Conservation (phyloP, 2,329 filamentous ascomycete species). For the Fusarium anguioides region DNA sequence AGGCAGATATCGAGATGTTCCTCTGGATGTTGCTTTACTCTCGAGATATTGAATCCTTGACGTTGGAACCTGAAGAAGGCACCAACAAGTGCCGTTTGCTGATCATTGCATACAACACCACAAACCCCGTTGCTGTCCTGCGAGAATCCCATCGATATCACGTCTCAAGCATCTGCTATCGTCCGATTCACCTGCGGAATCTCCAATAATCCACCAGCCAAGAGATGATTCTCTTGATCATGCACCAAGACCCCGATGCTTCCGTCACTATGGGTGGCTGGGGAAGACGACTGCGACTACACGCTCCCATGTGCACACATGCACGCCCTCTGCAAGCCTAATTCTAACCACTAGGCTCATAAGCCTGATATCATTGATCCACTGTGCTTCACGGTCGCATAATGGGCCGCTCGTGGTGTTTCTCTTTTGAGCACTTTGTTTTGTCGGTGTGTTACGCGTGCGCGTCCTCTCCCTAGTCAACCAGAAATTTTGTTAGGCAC, state of each 20-base stretch:
- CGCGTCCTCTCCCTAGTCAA: constrained; percentile 41
- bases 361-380: constrained; percentile 47
- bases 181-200: constrained; percentile 37
- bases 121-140: constrained; percentile 10
- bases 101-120: constrained; percentile 30
- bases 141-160: constrained; percentile 30
- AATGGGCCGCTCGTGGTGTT: constrained; percentile 47
- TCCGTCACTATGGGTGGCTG: constrained; percentile 43
- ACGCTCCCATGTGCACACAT: constrained; percentile 38
- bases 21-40: background rate
- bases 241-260: constrained; percentile 17
- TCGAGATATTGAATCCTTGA: constrained; percentile 2
- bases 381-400: constrained; percentile 52
- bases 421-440: constrained; percentile 44
- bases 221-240: constrained; percentile 34
- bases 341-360: constrained; percentile 42
- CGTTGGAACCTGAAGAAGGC: constrained; percentile 13
- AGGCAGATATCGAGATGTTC: background rate
- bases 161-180: constrained; percentile 27
- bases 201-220: constrained; percentile 36
- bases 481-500: constrained; percentile 30
- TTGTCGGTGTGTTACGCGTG: constrained; percentile 53
- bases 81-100: constrained; percentile 16
- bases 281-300: constrained; percentile 34
- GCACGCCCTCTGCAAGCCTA: constrained; percentile 30